Evolutionary conservation across 805 yeast genomes (phyloP), one percentile per base, ranked within the genome.

Genomic region (Myxozyma neotropica): DNA sequence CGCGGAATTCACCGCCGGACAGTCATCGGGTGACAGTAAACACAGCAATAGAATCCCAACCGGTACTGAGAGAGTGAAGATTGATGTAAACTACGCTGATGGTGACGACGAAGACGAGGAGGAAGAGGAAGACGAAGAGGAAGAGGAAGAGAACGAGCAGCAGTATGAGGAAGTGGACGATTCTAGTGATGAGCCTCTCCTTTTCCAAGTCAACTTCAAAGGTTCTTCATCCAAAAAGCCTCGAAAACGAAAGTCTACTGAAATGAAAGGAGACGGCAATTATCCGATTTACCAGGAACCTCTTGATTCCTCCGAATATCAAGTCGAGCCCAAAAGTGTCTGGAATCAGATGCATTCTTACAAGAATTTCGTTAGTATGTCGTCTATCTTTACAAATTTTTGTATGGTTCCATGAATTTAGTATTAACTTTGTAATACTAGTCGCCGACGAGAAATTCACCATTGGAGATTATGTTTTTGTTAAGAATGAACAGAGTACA

Each of bases 401-500:
- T 31, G 36, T 8, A 31, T 8, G 10, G 10, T 19, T 38, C 13
- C n/a, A 24, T 36, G 38, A 24, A 13, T 24, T n/a, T n/a, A n/a
- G n/a, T n/a, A n/a, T n/a, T n/a, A n/a, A n/a, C n/a, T n/a, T n/a
- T n/a, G n/a, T n/a, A n/a, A n/a, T 31, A 3, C 19, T 19, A 54
- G 61, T 61, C n/a, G 62, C 59, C 17, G 56, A 51, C 46, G 64
- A 58, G 46, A 33, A 46, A 21, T 58, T 61, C 38, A 31, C 56
- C 4, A 47, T 50, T 17, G 65, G 60, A 10, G 65, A 61, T 19
- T 58, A 54, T 49, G 63, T 61, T 21, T 61, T 50, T 44, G 63
- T 61, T 31, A 59, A 53, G 7, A 64, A 59, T 35, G 48, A 42
- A 17, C 29, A 50, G 33, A 49, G 38, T 26, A 13, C 40, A 29